Evolutionary conservation across 2,329 filamentous ascomycete species (phyloP), one percentile per base, ranked within the genome.

Genomic region (Stemphylium vesicarium): DNA sequence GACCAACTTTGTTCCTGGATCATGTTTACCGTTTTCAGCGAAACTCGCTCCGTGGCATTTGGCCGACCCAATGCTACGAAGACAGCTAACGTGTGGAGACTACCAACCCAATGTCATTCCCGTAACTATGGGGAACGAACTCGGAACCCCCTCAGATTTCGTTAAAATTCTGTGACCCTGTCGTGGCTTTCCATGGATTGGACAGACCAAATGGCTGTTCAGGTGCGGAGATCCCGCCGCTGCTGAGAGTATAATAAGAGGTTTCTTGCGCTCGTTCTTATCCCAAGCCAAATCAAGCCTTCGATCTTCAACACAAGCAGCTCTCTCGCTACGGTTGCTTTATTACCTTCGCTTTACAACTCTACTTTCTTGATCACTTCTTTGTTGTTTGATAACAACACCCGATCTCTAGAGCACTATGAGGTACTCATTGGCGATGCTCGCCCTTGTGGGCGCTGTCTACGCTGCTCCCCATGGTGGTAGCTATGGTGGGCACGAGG

Each of bases 321-420:
- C 72, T 75, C 72, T 62, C 66, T 74, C 72, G 71, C 68, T 75
- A 75, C 68, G 72, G 72, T 73, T 73, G 61, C 66, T 63, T 57
- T 72, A 57, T 64, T 43, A 58, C 64, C 59, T 62, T 69, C 66
- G 62, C 63, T 71, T 71, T 58, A 64, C 56, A 48, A 56, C 36
- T 47, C 53, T 57, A 57, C 56, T 58, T 62, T 33, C 53, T 55
- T 58, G 54, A 40, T 22, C 26, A 40, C 16, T 48, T 53, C 33
- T 7, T 61, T 57, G 50, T 56, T 63, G 39, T 38, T 56, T 42
- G 48, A 56, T 32, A 43, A 35, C 8, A 50, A 39, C 58, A 52
- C 46, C 53, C 40, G 49, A 53, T 59, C 16, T 56, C 41, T 45
- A 39, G 62, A 54, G 18, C 59, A 72, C 48, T 44, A 75, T 75